Percentiles rank a stretch among this genome's conserved stretches.
phyloP scores from a whole-genome alignment of 352 stramenopile genomes.

The Pythium apleroticum region DNA sequence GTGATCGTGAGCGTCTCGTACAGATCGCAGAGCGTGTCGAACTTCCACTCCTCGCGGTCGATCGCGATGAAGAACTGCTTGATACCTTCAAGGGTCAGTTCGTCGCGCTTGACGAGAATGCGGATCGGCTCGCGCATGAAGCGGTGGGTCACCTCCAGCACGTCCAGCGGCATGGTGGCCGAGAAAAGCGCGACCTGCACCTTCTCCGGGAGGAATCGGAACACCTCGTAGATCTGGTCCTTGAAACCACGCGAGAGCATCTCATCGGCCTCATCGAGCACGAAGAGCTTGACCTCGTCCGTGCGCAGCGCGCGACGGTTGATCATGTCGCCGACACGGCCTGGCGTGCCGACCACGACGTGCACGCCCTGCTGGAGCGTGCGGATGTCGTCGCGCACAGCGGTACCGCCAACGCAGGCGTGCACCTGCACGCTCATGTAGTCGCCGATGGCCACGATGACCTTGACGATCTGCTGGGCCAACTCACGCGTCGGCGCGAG shows the following conservation, averaged over 20 bases:
- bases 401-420: slow-evolving; percentile 98
- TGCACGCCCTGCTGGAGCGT: slow-evolving; percentile 98
- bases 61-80: slow-evolving; percentile 99
- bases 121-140: slow-evolving; percentile 99
- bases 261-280: slow-evolving; percentile 99
- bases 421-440: slow-evolving; percentile 98
- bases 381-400: slow-evolving; percentile 98
- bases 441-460: slow-evolving; percentile 92
- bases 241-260: slow-evolving; percentile 99
- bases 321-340: slow-evolving; percentile 99
- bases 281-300: slow-evolving; percentile 96
- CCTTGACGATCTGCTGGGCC: slow-evolving; percentile 99
- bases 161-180: slow-evolving; percentile 99
- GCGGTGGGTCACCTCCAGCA: slow-evolving; percentile 97
- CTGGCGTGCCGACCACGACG: slow-evolving; percentile 98
- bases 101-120: slow-evolving; percentile 99
- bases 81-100: slow-evolving; percentile 97
- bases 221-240: slow-evolving; percentile 99
- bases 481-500: slow-evolving; percentile 99
- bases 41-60: slow-evolving; percentile 99
- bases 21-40: slow-evolving; percentile 97
- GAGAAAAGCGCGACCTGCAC: slow-evolving; percentile 99
- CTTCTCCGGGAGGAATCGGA: slow-evolving; percentile 98
- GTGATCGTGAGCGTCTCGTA: slow-evolving; percentile 99
- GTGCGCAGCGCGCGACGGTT: slow-evolving; percentile 95